A percentile compares a stretch with the other conserved stretches of the same genome.
Evolutionary conservation across 139 green algal genomes (phyloP).

Genomic region (Chlamydomonas sphaeroides): DNA sequence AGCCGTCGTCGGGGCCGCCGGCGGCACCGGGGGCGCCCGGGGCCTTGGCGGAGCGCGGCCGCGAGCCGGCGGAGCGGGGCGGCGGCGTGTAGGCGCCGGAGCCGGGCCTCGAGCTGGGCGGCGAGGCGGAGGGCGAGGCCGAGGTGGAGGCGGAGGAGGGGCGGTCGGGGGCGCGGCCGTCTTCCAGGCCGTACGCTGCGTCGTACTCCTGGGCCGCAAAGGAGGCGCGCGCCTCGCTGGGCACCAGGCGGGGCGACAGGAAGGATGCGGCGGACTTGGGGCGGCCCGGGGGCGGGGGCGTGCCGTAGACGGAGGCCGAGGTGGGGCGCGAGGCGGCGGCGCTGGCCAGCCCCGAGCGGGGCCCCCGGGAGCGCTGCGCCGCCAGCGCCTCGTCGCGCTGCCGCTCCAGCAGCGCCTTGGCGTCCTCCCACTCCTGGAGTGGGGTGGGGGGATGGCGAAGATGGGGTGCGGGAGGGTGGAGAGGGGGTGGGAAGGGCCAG

Average conservation of each 20-base stretch:
- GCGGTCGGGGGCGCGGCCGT: too few species aligned
- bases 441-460: neutral
- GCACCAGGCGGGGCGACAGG: neutral
- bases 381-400: slow-evolving; percentile 39
- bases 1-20: neutral
- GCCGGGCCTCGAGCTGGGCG: neutral
- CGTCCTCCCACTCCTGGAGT: slow-evolving; percentile 27
- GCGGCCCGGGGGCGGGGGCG: neutral
- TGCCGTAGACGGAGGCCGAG: slow-evolving; percentile 9
- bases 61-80: neutral
- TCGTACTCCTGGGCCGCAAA: slow-evolving; percentile 16
- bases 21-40: neutral
- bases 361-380: neutral
- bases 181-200: neutral
- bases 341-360: neutral
- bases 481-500: too few species aligned
- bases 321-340: slow-evolving; percentile 24
- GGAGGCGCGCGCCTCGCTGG: neutral
- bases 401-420: slow-evolving; percentile 33
- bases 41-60: neutral
- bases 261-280: neutral
- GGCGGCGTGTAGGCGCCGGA: slow-evolving; percentile 4
- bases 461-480: neutral
- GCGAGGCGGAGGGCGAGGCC: neutral
- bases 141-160: too few species aligned